Conservation (phyloP, 441 rosid genomes). For the Metrosideros polymorpha region DNA sequence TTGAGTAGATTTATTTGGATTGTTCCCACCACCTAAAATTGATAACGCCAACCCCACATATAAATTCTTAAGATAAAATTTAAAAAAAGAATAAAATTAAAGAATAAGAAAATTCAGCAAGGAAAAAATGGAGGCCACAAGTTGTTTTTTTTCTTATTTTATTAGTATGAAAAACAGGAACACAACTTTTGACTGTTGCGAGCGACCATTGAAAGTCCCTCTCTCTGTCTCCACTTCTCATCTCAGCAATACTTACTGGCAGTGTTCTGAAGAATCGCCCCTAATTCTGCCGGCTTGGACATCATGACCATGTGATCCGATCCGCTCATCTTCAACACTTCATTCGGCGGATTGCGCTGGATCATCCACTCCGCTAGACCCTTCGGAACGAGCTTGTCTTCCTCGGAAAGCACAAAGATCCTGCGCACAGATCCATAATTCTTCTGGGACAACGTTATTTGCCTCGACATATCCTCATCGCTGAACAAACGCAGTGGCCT, state of each 20-base stretch:
- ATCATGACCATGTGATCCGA: slow-evolving; percentile 44
- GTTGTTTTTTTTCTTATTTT: no score
- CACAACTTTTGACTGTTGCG: neutral
- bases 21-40: no score
- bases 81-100: no score
- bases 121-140: no score
- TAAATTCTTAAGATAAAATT: no score
- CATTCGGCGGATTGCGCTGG: slow-evolving; percentile 32
- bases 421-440: slow-evolving; percentile 30
- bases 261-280: neutral
- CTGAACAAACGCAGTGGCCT: slow-evolving; percentile 32
- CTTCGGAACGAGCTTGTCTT: slow-evolving; percentile 18
- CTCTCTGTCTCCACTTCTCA: neutral
- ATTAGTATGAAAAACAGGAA: no score
- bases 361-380: slow-evolving; percentile 35
- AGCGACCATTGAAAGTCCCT: neutral
- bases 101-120: no score
- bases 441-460: slow-evolving; percentile 15
- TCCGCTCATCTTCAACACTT: slow-evolving; percentile 22
- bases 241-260: neutral
- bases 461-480: slow-evolving; percentile 22
- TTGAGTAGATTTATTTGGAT: no score
- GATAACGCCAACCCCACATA: no score
- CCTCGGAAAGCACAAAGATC: slow-evolving; percentile 24
- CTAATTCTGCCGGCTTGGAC: neutral